These are phyloP conservation scores for Amanita molliuscula DNA, from an alignment of 768 basidiomycete genomes.

Conservation along the genomic window DNA sequence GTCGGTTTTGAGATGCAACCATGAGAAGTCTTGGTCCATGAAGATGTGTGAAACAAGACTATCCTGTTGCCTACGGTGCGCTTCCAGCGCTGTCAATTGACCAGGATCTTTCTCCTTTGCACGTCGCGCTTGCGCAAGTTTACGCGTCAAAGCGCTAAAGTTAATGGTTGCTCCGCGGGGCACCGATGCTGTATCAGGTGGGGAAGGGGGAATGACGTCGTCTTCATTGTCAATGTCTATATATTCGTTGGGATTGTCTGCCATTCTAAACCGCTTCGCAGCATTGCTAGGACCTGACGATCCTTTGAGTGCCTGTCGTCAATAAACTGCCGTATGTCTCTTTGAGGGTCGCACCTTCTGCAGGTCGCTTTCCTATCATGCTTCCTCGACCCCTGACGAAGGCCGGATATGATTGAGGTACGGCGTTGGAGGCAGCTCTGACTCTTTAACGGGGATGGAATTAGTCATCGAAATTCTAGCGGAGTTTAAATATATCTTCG, in stretches of 20 bases:
- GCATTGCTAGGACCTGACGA: neutral
- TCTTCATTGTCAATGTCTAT: constrained; percentile 50
- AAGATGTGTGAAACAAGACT: constrained; percentile 75
- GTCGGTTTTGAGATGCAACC: constrained; percentile 81
- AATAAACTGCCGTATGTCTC: neutral
- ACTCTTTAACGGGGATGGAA: neutral
- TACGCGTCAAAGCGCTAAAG: constrained; percentile 74
- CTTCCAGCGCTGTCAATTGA: constrained; percentile 45
- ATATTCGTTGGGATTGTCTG: constrained; percentile 45
- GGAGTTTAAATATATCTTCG: constrained; percentile 17
- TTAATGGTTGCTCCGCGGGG: constrained; percentile 78
- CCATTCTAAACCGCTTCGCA: constrained; percentile 33
- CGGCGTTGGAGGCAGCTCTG: neutral
- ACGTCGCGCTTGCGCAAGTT: constrained; percentile 55
- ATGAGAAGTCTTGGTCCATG: constrained; percentile 78
- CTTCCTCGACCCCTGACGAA: neutral
- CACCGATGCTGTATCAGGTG: constrained; percentile 43
- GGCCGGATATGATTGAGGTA: neutral
- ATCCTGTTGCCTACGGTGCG: constrained; percentile 66
- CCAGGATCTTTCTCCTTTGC: constrained; percentile 30
- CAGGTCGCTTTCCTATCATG: constrained; percentile 29
- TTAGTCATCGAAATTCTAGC: constrained; percentile 12
- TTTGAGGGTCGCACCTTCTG: constrained; percentile 22
- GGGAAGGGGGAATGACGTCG: constrained; percentile 43
- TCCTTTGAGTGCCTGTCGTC: neutral